Evolutionary conservation across 1,139 yeast genomes (phyloP), one percentile per base, ranked within the genome.

Genomic region (Nakaseomyces nivariensis): DNA sequence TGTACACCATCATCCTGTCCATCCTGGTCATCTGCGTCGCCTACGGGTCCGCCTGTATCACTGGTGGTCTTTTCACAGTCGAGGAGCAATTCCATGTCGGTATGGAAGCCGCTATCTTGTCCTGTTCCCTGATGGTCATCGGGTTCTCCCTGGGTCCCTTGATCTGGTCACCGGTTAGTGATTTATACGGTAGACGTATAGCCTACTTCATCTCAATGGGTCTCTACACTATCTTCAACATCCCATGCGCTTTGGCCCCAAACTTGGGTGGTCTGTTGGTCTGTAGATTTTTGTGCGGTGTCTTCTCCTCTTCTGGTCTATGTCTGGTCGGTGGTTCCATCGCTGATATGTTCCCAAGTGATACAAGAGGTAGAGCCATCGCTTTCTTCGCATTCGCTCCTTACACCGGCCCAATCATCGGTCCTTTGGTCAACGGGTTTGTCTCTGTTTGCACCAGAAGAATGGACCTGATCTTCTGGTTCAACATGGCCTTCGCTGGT

Each of bases 371-470:
- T 58, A 77, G 82, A 61, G 95, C 95, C 34, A 88, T 88, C 69
- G 95, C 96, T 0, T 83, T 84, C 60, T 89, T 88, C 66, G 88
- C 95, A 33, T 88, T 88, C 61, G 90, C 95, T 51, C 97, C 97
- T 4, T 88, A 88, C 67, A 82, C 92, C 49, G 96, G 96, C 46
- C 96, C 97, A 0, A 95, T 86, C 37, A 69, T 88, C 48, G 96
- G 96, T 37, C 96, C 95, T n/a, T 70, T 89, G 49, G 88, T 86
- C 43, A 85, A 87, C 62, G 96, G 96, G 37, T 88, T 88, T 70
- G 82, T 88, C 61, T 76, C 82, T 53, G 81, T 84, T 44, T 78
- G 81, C 53, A 75, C 92, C 29, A 76, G 75, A 13, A 74, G 89
- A 59, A 75, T 79, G 60, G 89, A 83, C 46, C 67, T 86, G 44